Percentiles rank a stretch among this genome's conserved stretches.
These are phyloP conservation scores for Musa acuminata DNA, from an alignment of 176 grass and related monocot genomes.

Conservation along the genomic window DNA sequence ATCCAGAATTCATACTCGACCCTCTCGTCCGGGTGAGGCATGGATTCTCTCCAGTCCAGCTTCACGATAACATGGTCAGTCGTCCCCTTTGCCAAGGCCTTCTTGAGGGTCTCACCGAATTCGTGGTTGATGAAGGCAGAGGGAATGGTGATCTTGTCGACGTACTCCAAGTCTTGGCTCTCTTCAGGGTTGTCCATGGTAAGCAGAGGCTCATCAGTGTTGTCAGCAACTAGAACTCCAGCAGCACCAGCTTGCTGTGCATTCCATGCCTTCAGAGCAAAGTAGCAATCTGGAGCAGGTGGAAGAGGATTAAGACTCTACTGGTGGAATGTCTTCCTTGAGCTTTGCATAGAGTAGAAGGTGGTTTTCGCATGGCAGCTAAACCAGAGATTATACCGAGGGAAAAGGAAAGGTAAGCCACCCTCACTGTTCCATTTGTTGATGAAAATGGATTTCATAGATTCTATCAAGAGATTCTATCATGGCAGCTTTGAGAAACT, in stretches of 20 bases:
- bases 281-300: conserved; percentile 62
- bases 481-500: neutral
- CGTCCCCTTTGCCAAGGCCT: neutral
- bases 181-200: conserved; percentile 80
- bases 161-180: conserved; percentile 37
- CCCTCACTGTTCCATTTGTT: neutral
- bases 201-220: conserved; percentile 56
- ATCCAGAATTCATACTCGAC: conserved; percentile 23
- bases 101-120: conserved; percentile 41
- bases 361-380: neutral
- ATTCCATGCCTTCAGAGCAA: conserved; percentile 91
- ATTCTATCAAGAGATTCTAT: neutral
- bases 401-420: no score
- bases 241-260: conserved; percentile 67
- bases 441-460: neutral
- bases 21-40: conserved; percentile 19
- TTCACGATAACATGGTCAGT: neutral
- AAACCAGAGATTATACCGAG: neutral
- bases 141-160: conserved; percentile 71
- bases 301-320: neutral
- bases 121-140: conserved; percentile 45
- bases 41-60: conserved; percentile 21
- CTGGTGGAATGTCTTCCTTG: neutral
- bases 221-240: conserved; percentile 76
- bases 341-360: neutral